Evolutionary conservation across 2,329 filamentous ascomycete genomes (phyloP).

Genomic region (Calonectria crousiana): DNA sequence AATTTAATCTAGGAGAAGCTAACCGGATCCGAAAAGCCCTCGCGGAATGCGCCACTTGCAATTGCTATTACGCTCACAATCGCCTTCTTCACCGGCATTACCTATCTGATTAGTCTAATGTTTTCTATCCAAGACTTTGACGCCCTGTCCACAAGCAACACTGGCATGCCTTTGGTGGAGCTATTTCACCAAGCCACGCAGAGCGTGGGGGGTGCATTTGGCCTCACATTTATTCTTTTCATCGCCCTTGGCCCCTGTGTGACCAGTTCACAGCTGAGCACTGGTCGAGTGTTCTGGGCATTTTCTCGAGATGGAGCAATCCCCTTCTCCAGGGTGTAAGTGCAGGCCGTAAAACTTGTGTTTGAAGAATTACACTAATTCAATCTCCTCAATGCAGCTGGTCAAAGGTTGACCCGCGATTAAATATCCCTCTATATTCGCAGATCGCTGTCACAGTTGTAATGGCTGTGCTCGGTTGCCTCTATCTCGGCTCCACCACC

Average conservation of each 20-base stretch:
- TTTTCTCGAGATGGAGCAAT: conserved; percentile 59
- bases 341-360: neutral
- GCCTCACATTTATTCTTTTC: conserved; percentile 56
- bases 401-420: conserved; percentile 50
- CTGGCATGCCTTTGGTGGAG: conserved; percentile 58
- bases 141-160: conserved; percentile 55
- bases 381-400: conserved; percentile 40
- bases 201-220: conserved; percentile 55
- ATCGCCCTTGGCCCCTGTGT: conserved; percentile 57
- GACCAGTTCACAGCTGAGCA: conserved; percentile 51
- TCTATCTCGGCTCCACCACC: conserved; percentile 58
- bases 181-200: conserved; percentile 59
- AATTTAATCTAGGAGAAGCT: no score
- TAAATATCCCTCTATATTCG: conserved; percentile 54
- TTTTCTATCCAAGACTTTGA: conserved; percentile 63
- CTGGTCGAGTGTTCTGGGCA: conserved; percentile 54
- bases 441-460: conserved; percentile 50
- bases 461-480: conserved; percentile 53
- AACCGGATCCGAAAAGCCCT: conserved; percentile 38
- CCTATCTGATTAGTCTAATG: conserved; percentile 64
- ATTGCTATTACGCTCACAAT: conserved; percentile 60
- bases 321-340: conserved; percentile 49
- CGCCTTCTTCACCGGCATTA: conserved; percentile 61
- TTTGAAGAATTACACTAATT: neutral
- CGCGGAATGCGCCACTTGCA: conserved; percentile 52